Evolutionary conservation across 345 rosid species (phyloP).

Genomic region (Lumnitzera littorea): DNA sequence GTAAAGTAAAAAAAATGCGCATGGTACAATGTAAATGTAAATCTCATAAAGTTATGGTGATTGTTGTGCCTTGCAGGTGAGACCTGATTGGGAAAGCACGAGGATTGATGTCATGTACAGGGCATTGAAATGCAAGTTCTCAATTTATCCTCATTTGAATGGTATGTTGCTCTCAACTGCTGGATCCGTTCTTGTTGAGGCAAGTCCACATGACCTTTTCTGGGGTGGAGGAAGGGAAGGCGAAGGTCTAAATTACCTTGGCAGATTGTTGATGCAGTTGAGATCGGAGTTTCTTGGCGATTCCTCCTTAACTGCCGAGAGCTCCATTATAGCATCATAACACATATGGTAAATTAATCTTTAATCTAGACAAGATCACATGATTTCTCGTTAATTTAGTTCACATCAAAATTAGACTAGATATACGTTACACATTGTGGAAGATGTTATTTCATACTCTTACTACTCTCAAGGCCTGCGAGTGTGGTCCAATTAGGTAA

Average conservation of each 20-base stretch:
- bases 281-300: constrained; percentile 78
- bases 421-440: no score
- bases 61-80: constrained; percentile 38
- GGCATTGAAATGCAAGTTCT: constrained; percentile 81
- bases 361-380: background rate
- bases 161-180: constrained; percentile 66
- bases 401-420: background rate
- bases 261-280: constrained; percentile 79
- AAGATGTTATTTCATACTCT: no score
- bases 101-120: constrained; percentile 76
- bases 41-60: background rate
- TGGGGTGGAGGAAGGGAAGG: constrained; percentile 99
- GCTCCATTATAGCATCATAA: constrained; percentile 19
- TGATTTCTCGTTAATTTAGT: background rate
- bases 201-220: constrained; percentile 87
- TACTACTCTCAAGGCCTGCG: no score
- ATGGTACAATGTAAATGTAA: background rate
- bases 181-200: constrained; percentile 80
- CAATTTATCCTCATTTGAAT: constrained; percentile 77
- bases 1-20: no score
- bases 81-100: constrained; percentile 68
- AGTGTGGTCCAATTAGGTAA: no score
- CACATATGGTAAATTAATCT: background rate
- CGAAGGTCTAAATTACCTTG: constrained; percentile 88
- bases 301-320: constrained; percentile 38